Conservation (phyloP, 371 early-diverging fungal genomes). For the Rhizopus stolonifer region DNA sequence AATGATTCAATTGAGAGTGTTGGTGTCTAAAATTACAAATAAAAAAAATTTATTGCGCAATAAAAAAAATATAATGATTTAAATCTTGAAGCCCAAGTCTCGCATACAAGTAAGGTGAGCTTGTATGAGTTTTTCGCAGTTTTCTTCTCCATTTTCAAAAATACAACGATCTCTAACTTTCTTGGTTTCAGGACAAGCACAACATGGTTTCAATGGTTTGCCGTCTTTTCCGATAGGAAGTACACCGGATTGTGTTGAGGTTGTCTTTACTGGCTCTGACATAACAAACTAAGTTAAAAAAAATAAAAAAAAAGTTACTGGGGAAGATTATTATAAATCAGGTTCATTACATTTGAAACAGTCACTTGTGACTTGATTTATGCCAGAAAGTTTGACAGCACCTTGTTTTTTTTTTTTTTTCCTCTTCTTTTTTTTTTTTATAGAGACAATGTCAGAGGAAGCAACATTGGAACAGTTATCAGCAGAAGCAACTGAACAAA, state of each 20-base stretch:
- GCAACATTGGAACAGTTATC: constrained; percentile 9
- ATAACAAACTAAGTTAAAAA: constrained; percentile 19
- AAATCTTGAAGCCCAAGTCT: constrained; percentile 90
- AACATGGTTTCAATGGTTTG: constrained; percentile 89
- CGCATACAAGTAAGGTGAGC: constrained; percentile 92
- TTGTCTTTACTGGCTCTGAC: constrained; percentile 45
- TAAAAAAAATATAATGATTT: constrained; percentile 16
- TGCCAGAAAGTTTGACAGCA: no score
- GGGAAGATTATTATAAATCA: neutral
- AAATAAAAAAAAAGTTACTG: constrained; percentile 9
- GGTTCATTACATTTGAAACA: neutral
- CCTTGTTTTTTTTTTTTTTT: no score
- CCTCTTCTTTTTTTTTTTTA: neutral
- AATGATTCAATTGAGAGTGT: no score
- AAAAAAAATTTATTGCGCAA: no score
- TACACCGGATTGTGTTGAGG: constrained; percentile 44
- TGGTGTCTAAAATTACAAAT: no score
- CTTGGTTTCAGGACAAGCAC: constrained; percentile 95
- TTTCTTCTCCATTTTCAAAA: constrained; percentile 81
- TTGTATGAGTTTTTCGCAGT: constrained; percentile 85
- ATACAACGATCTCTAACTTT: constrained; percentile 89
- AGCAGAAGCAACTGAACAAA: constrained; percentile 20
- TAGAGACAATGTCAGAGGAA: neutral
- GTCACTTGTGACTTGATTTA: no score
- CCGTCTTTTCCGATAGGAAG: constrained; percentile 56